phyloP scores from a whole-genome alignment of 1,284 basidiomycete species.

The Nidula niveotomentosa region DNA sequence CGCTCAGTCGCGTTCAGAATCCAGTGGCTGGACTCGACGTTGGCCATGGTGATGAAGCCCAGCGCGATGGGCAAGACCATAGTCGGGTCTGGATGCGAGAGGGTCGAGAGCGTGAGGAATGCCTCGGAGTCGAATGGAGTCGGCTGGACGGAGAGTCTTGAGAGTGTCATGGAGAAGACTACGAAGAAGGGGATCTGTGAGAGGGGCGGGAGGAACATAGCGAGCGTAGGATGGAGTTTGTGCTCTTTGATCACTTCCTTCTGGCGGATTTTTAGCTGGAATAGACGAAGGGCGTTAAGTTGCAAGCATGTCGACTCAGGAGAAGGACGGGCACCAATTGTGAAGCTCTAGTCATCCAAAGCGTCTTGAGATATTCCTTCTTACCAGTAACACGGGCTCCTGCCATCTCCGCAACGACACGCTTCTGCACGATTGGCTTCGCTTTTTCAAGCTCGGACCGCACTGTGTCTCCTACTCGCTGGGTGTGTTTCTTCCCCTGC shows the following conservation, averaged over 20 bases:
- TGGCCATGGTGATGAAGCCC: slow-evolving; percentile 73
- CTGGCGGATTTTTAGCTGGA: slow-evolving; percentile 53
- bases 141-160: slow-evolving; percentile 53
- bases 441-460: slow-evolving; percentile 63
- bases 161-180: slow-evolving; percentile 58
- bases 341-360: no score
- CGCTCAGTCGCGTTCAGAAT: slow-evolving; percentile 57
- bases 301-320: no score
- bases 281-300: no score
- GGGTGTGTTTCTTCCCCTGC: slow-evolving; percentile 65
- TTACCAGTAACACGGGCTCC: slow-evolving; percentile 50
- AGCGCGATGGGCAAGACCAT: slow-evolving; percentile 68
- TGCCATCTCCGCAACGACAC: slow-evolving; percentile 60
- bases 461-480: slow-evolving; percentile 66
- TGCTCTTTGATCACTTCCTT: slow-evolving; percentile 60
- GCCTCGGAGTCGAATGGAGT: slow-evolving; percentile 73
- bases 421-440: slow-evolving; percentile 49
- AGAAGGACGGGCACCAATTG: no score
- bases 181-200: slow-evolving; percentile 78
- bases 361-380: slow-evolving; percentile 46
- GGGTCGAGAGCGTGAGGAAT: slow-evolving; percentile 70
- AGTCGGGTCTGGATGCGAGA: slow-evolving; percentile 72
- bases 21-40: slow-evolving; percentile 76
- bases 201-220: slow-evolving; percentile 62
- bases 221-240: slow-evolving; percentile 55